Percentiles rank a stretch among this genome's conserved stretches.
phyloP scores from a whole-genome alignment of 345 rosid genomes.

The Syzygium aqueum region DNA sequence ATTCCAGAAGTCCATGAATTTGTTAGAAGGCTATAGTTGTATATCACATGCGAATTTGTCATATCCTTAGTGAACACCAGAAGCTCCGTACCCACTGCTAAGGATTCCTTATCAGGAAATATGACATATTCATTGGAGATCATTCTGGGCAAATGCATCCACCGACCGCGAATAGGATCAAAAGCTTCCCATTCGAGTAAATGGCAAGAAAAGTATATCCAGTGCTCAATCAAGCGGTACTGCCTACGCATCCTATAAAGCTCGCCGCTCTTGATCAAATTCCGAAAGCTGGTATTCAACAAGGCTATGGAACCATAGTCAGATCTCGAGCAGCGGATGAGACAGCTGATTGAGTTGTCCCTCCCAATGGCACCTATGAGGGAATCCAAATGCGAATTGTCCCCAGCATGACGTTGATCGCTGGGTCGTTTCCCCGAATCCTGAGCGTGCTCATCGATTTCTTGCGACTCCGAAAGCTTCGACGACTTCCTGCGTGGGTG shows the following conservation, averaged over 20 bases:
- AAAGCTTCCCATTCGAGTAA: slow-evolving; percentile 88
- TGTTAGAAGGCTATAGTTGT: slow-evolving; percentile 70
- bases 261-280: slow-evolving; percentile 63
- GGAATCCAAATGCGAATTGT: slow-evolving; percentile 46
- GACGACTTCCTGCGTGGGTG: slow-evolving; percentile 9
- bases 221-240: slow-evolving; percentile 57
- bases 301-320: slow-evolving; percentile 73
- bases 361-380: slow-evolving; percentile 66
- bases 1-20: slow-evolving; percentile 79
- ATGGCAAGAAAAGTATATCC: slow-evolving; percentile 89
- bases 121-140: slow-evolving; percentile 59
- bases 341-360: slow-evolving; percentile 66
- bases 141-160: slow-evolving; percentile 87
- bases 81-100: slow-evolving; percentile 92
- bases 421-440: slow-evolving; percentile 2
- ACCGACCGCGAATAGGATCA: slow-evolving; percentile 57
- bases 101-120: slow-evolving; percentile 75
- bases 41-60: slow-evolving; percentile 47
- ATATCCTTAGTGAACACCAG: slow-evolving; percentile 79
- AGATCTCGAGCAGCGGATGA: slow-evolving; percentile 74
- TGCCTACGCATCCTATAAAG: slow-evolving; percentile 53
- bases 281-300: slow-evolving; percentile 51
- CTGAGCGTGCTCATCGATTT: not conserved
- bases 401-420: slow-evolving; percentile 25
- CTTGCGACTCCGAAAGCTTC: slow-evolving; percentile 3